A percentile compares a stretch with the other conserved stretches of the same genome.
Evolutionary conservation across 768 basidiomycete genomes (phyloP).

Genomic region (Lentinula sp.): DNA sequence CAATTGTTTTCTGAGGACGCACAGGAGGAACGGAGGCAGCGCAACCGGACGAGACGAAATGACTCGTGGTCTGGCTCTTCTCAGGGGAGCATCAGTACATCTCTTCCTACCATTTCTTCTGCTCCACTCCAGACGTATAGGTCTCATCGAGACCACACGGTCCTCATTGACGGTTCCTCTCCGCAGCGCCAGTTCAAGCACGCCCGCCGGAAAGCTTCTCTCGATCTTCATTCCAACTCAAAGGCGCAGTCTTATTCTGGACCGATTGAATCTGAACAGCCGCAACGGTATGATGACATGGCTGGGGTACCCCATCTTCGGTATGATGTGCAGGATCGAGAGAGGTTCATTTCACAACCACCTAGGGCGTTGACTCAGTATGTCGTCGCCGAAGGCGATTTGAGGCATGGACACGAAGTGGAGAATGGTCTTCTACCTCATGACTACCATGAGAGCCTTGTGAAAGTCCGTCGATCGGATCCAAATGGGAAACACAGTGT

Average conservation of each 20-base stretch:
- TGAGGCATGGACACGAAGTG: neutral
- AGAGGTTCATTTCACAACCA: conserved; percentile 55
- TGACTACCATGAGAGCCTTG: neutral
- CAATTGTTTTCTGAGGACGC: conserved; percentile 36
- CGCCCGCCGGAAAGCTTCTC: neutral
- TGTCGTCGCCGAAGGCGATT: conserved; percentile 25
- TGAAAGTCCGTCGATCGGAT: neutral
- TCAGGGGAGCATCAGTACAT: conserved; percentile 30
- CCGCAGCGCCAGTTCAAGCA: neutral
- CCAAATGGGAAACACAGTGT: neutral
- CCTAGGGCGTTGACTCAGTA: conserved; percentile 76
- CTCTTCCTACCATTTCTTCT: conserved; percentile 34
- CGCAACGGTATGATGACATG: conserved; percentile 9
- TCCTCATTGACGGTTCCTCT: conserved; percentile 27
- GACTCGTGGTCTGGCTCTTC: conserved; percentile 7
- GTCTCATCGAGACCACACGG: conserved; percentile 37
- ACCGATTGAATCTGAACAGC: neutral
- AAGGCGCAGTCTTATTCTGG: neutral
- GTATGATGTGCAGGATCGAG: conserved; percentile 45
- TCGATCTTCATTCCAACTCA: neutral
- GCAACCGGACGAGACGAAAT: conserved; percentile 6
- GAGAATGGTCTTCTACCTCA: conserved; percentile 30
- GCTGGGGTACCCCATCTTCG: conserved; percentile 35
- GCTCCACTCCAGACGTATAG: conserved; percentile 12
- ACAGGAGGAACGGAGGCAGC: conserved; percentile 14